Base-by-base conservation (phyloP, 1,139 yeast genomes). In the Scheffersomyces cryptocercus region DNA sequence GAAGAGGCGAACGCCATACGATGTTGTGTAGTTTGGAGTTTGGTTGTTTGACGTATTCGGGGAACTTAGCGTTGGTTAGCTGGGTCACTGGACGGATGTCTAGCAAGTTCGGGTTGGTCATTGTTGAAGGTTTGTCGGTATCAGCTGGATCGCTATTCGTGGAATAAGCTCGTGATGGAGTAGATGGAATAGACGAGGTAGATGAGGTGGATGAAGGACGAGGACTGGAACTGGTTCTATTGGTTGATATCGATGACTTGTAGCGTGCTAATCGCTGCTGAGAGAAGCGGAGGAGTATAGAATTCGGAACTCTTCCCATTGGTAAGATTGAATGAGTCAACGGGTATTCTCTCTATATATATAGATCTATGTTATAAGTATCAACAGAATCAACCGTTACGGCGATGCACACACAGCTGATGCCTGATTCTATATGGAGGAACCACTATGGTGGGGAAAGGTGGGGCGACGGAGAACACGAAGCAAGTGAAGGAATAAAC, bases 1-100 rank as follows among this genome's bases (percentile, higher is more conserved):
- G 77, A 11, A 88, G 78, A 1, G 82, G 82, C 10, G 55, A 43
- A 29, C 64, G 47, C 79, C 74, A 82, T 20, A 73, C 64, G 35
- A 82, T 55, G 35, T 76, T 71, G 52, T 73, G 76, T 26, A 79
- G 63, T 51, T 78, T 77, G 28, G 80, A 71, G 42, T 73, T 73
- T 2, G 79, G 70, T 10, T 75, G 63, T 6, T 68, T 59, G 33
- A 73, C 67, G 51, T 67, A 75, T 36, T 73, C 79, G 5, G 82
- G 77, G 24, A 49, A 50, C 5, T 42, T 51, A 35, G 49, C 54
- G 35, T 47, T 38, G 15, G 44, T 11, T 13, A 47, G 41, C 12
- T 48, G 38, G 30, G 46, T 29, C 10, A 45, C 43, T 29, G 50
- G 39, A 29, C 44, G 47, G 13, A 47, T 43, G n/a, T 47, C 35